Evolutionary conservation across 805 yeast genomes (phyloP), one percentile per base, ranked within the genome.

Genomic region (Blastobotrys parvus): DNA sequence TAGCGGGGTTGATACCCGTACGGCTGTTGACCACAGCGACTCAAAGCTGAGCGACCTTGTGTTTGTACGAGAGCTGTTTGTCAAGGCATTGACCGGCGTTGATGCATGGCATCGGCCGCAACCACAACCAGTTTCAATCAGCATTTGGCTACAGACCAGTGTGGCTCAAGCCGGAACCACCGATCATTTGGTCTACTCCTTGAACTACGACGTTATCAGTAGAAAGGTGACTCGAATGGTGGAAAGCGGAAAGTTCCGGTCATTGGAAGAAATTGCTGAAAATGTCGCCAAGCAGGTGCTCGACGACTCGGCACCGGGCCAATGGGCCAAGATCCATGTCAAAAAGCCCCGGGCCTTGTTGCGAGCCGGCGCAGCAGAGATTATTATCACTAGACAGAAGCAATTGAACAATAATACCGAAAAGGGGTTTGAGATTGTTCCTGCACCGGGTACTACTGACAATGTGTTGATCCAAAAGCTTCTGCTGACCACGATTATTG

Each of bases 171-270:
- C 95, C n/a, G 78, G 90, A n/a, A 62, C 64, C 10, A 75, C 80
- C 0, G 97, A 90, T 62, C 90, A 89, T 56, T 69, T 90, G 52
- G 74, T 77, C 46, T 77, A 82, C 55, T 82, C 96, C 3, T 73
- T 90, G 49, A 90, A 90, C 62, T 90, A 90, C 61, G 97, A 95
- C 2, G 88, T 79, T 3, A 72, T 90, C 3, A 77, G 90, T 3
- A 69, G 86, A 40, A 75, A 76, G 33, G 64, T 90, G n/a, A 60
- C 74, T 32, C 67, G 69, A 3, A 73, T 63, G 49, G 74, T 83
- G 49, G 73, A 68, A 33, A 41, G 58, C 4, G 60, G 69, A 46
- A 63, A 62, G 19, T 66, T 57, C 43, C 57, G 42, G 22, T 62
- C 68, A 59, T 62, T 62, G 54, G 50, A 62, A 56, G 59, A 57